Percentiles rank a stretch among this genome's conserved stretches.
phyloP scores from a whole-genome alignment of 192 early-diverging fungal genomes.

The Bifiguratus adelaidae region DNA sequence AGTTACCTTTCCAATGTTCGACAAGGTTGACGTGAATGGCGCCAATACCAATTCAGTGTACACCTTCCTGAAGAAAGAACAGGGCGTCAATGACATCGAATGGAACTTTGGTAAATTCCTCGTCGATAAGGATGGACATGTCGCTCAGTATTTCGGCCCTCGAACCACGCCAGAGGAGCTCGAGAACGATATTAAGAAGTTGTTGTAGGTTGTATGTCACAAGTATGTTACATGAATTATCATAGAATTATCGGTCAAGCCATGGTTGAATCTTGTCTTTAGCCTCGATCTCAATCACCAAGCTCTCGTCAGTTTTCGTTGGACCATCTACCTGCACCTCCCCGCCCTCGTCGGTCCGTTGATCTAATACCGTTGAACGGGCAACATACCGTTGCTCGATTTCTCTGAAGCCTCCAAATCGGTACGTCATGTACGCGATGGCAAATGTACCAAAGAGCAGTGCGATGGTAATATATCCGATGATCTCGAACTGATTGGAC shows the following conservation, averaged over 20 bases:
- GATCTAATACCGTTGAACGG: too few species aligned
- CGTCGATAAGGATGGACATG: slow-evolving; percentile 42
- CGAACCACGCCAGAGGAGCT: slow-evolving; percentile 41
- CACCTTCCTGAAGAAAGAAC: slow-evolving; percentile 38
- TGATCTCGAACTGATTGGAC: slow-evolving; percentile 33
- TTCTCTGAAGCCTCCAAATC: slow-evolving; percentile 21
- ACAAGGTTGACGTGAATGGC: slow-evolving; percentile 74
- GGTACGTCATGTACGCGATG: slow-evolving; percentile 22
- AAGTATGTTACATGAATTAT: too few species aligned
- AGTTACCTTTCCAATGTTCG: slow-evolving; percentile 75
- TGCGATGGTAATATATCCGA: slow-evolving; percentile 36
- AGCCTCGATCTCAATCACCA: not conserved
- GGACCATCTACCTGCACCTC: too few species aligned
- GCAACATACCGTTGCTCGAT: too few species aligned
- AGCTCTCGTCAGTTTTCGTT: not conserved
- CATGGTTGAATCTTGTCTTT: too few species aligned
- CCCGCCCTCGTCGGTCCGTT: too few species aligned
- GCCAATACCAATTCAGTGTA: slow-evolving; percentile 44
- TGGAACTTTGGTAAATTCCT: slow-evolving; percentile 78
- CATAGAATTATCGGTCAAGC: too few species aligned
- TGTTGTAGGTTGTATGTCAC: too few species aligned
- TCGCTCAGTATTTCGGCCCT: slow-evolving; percentile 44
- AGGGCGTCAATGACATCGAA: slow-evolving; percentile 47
- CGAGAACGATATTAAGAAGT: slow-evolving; percentile 34
- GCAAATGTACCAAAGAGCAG: slow-evolving; percentile 29